A percentile compares a stretch with the other conserved stretches of the same genome.
These are phyloP conservation scores for Aureobasidium sp. DNA, from an alignment of 2,329 filamentous ascomycete species.

Conservation along the genomic window DNA sequence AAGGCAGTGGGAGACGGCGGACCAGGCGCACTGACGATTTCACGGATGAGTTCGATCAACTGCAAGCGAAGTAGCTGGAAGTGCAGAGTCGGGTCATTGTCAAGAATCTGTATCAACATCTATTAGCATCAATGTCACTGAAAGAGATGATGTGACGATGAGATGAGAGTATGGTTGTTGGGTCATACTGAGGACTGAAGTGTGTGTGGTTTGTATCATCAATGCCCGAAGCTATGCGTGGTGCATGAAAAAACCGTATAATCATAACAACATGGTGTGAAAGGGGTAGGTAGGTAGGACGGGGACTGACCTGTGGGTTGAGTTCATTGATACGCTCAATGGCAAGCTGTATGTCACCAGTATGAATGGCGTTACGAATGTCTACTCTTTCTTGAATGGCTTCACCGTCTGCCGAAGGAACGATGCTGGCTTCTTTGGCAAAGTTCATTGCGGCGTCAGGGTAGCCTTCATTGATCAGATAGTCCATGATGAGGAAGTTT, in stretches of 20 bases:
- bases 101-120: constrained; percentile 61
- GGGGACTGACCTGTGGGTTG: constrained; percentile 71
- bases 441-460: constrained; percentile 88
- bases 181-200: constrained; percentile 87
- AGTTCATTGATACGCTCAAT: constrained; percentile 84
- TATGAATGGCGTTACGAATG: constrained; percentile 78
- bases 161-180: constrained; percentile 22
- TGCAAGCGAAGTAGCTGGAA: constrained; percentile 87
- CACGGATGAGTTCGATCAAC: constrained; percentile 84
- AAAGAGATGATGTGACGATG: background rate
- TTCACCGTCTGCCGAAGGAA: constrained; percentile 59
- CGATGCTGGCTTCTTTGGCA: constrained; percentile 84
- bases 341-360: constrained; percentile 75
- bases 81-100: constrained; percentile 73
- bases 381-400: constrained; percentile 71
- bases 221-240: constrained; percentile 85
- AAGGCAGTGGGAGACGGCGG: constrained; percentile 60
- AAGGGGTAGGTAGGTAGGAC: constrained; percentile 14
- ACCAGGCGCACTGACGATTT: constrained; percentile 39
- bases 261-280: constrained; percentile 63
- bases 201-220: constrained; percentile 81
- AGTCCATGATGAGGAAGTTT: constrained; percentile 92
- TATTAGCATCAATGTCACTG: constrained; percentile 14
- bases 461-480: constrained; percentile 92
- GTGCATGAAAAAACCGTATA: constrained; percentile 98